Base-by-base conservation (phyloP, 2,329 filamentous ascomycete genomes). In the Byssothecium circinans region DNA sequence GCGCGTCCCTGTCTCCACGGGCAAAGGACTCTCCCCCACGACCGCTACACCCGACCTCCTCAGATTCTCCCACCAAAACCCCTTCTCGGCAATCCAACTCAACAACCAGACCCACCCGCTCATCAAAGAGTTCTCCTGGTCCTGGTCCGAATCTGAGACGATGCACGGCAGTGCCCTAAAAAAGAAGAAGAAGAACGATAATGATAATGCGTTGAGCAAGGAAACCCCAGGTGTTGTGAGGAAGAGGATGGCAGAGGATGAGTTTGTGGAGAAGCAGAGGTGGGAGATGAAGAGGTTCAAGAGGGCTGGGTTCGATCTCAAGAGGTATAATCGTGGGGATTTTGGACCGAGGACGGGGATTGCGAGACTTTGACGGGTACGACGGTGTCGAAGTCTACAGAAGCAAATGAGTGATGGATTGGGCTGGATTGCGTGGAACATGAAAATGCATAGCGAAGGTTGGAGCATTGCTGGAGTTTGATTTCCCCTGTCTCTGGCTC, bases 271-370 rank as follows among this genome's bases (percentile, higher is more conserved):
- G 43, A 62, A 58, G 48, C 51, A 50, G n/a, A 41, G 33, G 3
- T 69, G 65, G 61, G 70, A 73, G 52, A 47, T 61, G 47, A 71
- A 67, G 49, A 56, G 57, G 43, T 68, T 72, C 30, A 65, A 56
- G 48, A 60, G 54, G 32, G 61, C 68, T 0, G 65, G 66, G 0
- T 66, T 47, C n/a, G 61, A 69, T 50, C 35, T 73, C 30, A 54
- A 54, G 38, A 61, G 55, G 33, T 73, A 65, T 35, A 72, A 72
- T 47, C 53, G 64, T 2, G 70, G 69, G 0, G 63, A 65, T 22
- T 72, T 68, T 57, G 69, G 70, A 3, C 57, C 69, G 7, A 65
- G 64, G 47, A 62, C 42, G n/a, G 69, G 70, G 0, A 49, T 71
- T n/a, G 58, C 56, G 1, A 47, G 70, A 19, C 43, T 72, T 2